These are phyloP conservation scores for Senecio squalidus DNA, from an alignment of 140 eudicot species.

Conservation along the genomic window DNA sequence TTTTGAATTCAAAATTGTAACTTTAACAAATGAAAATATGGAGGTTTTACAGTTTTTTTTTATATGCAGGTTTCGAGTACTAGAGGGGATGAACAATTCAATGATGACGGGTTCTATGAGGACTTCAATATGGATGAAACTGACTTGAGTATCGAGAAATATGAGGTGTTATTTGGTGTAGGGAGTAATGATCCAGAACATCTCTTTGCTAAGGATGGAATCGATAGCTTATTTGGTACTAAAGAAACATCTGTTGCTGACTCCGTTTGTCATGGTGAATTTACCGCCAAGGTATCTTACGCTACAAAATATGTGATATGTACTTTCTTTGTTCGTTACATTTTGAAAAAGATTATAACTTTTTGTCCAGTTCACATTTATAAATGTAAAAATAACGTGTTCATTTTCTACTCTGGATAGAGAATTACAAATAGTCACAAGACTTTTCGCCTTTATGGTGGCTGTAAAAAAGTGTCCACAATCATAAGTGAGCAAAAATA, in stretches of 20 bases:
- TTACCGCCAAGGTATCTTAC: constrained; percentile 41
- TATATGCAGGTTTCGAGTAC: constrained; percentile 32
- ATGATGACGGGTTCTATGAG: constrained; percentile 39
- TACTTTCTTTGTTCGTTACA: too few species aligned
- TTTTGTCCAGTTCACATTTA: too few species aligned
- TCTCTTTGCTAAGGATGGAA: constrained; percentile 55
- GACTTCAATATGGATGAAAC: constrained; percentile 60
- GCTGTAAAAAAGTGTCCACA: too few species aligned
- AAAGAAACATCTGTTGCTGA: constrained; percentile 30
- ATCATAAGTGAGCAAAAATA: too few species aligned
- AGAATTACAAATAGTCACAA: too few species aligned
- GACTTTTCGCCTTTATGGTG: too few species aligned
- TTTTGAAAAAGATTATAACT: too few species aligned
- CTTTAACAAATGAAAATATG: not conserved
- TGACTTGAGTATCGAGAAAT: constrained; percentile 58
- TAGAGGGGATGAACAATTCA: constrained; percentile 30
- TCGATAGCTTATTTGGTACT: constrained; percentile 49
- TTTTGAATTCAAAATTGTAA: not conserved
- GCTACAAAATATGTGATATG: too few species aligned
- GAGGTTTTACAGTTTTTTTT: not conserved
- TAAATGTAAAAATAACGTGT: too few species aligned
- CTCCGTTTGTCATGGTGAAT: constrained; percentile 17
- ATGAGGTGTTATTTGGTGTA: constrained; percentile 61
- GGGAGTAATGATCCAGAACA: constrained; percentile 47
- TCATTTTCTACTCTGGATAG: too few species aligned